Conservation (phyloP, 108 stramenopile genomes). For the Hondaea fermentalgiana region DNA sequence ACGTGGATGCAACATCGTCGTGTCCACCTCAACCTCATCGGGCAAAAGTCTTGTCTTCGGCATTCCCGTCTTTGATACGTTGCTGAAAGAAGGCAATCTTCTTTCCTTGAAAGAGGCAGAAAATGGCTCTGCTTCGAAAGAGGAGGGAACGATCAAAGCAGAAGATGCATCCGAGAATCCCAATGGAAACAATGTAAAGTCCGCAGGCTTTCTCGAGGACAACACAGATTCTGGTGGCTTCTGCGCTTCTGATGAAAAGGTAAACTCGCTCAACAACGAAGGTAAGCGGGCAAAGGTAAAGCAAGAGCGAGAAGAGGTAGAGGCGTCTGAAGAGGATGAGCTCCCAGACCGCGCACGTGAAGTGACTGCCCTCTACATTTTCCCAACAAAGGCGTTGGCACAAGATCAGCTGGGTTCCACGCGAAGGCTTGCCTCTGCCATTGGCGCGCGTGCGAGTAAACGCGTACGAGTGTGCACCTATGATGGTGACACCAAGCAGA, state of each 20-base stretch:
- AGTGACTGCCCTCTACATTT: conserved; percentile 62
- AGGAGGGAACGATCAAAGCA: too few species aligned
- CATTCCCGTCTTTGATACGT: conserved; percentile 63
- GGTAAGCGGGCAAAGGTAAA: too few species aligned
- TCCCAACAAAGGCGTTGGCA: conserved; percentile 93
- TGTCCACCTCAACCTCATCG: conserved; percentile 74
- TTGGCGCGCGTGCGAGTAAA: neutral
- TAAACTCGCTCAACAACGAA: too few species aligned
- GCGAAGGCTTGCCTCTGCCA: neutral
- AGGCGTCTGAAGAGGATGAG: neutral
- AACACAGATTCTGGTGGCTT: too few species aligned
- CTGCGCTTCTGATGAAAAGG: too few species aligned
- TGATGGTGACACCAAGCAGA: conserved; percentile 57
- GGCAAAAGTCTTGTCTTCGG: conserved; percentile 76
- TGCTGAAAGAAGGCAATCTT: conserved; percentile 28
- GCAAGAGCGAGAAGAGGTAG: neutral
- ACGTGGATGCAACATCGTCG: conserved; percentile 54
- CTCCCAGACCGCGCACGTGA: neutral
- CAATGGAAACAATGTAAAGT: too few species aligned
- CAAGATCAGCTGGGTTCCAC: conserved; percentile 72
- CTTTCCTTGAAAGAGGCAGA: neutral
- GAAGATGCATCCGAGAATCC: too few species aligned
- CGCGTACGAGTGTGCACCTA: neutral
- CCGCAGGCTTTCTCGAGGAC: too few species aligned
- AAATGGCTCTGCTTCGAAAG: too few species aligned